These are phyloP conservation scores for Pyrenula aspistea DNA, from an alignment of 495 filamentous ascomycete genomes.

Conservation along the genomic window DNA sequence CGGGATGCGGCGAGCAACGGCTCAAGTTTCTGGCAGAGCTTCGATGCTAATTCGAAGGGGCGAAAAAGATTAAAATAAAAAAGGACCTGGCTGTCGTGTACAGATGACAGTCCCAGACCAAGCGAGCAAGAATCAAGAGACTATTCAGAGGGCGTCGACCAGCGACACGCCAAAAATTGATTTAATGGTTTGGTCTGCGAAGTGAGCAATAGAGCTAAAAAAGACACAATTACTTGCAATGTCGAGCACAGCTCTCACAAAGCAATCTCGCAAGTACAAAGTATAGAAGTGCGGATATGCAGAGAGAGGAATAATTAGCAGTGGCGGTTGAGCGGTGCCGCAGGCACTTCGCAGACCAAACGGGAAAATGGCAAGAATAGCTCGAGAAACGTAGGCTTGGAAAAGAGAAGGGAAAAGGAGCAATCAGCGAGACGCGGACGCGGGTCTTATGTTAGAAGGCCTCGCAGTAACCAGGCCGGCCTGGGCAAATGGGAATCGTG, in stretches of 20 bases:
- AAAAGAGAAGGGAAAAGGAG: not conserved
- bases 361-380: not conserved
- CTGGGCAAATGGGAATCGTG: not conserved
- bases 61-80: not conserved
- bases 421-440: not conserved
- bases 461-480: not conserved
- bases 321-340: not conserved
- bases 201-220: slow-evolving; percentile 1
- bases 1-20: not conserved
- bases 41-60: not conserved
- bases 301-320: not conserved
- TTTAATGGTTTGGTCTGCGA: not conserved
- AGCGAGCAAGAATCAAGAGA: slow-evolving; percentile 1
- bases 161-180: not conserved
- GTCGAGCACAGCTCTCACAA: not conserved
- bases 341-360: not conserved
- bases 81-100: not conserved
- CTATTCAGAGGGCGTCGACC: not conserved
- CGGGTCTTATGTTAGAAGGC: not conserved
- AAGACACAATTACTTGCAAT: slow-evolving; percentile 2
- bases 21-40: not conserved
- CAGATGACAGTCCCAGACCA: not conserved
- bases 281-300: not conserved
- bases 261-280: not conserved
- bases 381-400: not conserved